Percentiles rank a stretch among this genome's conserved stretches.
phyloP scores from a whole-genome alignment of 768 basidiomycete genomes.

The Serendipita sp. region DNA sequence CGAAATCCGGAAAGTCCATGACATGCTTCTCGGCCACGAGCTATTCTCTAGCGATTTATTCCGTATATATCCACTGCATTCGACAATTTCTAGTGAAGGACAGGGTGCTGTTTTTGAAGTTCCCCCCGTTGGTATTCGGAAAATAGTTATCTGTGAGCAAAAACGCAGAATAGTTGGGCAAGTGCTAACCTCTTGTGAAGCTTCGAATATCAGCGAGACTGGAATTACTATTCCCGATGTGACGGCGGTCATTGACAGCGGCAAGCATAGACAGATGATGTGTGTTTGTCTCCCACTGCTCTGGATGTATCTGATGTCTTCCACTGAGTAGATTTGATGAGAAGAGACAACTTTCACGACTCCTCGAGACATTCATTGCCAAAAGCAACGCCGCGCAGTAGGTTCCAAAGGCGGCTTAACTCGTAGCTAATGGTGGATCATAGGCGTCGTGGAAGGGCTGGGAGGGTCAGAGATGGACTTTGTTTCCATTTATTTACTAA shows the following conservation, averaged over 20 bases:
- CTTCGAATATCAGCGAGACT: conserved; percentile 89
- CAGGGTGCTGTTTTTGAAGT: conserved; percentile 84
- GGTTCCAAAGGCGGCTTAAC: not conserved
- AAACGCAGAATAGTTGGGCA: conserved; percentile 5
- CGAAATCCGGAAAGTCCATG: conserved; percentile 79
- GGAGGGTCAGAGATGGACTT: conserved; percentile 74
- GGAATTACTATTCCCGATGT: conserved; percentile 98
- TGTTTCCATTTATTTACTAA: conserved; percentile 96
- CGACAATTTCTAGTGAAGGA: conserved; percentile 78
- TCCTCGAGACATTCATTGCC: conserved; percentile 83
- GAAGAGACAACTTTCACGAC: conserved; percentile 83
- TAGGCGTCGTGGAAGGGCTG: conserved; percentile 64
- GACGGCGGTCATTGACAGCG: conserved; percentile 88
- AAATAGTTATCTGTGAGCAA: conserved; percentile 78
- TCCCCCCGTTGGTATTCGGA: conserved; percentile 61
- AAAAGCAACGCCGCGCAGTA: conserved; percentile 74
- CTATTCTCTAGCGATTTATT: conserved; percentile 47
- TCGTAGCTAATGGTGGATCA: not conserved
- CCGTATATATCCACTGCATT: conserved; percentile 74
- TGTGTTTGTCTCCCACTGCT: conserved; percentile 15
- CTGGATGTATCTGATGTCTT: not conserved
- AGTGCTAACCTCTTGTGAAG: conserved; percentile 21
- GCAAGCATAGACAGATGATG: conserved; percentile 91
- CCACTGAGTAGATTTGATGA: conserved; percentile 49
- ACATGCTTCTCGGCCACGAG: conserved; percentile 59